Base-by-base conservation (phyloP, 495 filamentous ascomycete genomes). In the Haplographium delicatum region DNA sequence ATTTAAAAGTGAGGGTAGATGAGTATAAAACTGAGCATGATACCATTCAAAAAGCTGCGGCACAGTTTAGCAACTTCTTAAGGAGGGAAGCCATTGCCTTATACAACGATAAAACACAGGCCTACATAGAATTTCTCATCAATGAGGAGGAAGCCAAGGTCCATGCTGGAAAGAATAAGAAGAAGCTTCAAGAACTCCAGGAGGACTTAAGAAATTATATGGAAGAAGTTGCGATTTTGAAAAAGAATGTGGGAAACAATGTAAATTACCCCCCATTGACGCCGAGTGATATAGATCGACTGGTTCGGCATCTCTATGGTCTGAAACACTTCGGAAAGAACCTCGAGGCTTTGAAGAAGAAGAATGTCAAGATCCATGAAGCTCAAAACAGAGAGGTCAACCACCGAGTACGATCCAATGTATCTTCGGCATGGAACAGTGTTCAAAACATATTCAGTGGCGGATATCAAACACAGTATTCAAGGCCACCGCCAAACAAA, bases 51-150 rank as follows among this genome's bases (percentile, higher is more conserved):
- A 20, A 61, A 18, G 69, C 65, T 1, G 57, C 68, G 1, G 68
- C 61, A 0, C 44, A 60, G 18, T 72, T 73, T 49, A 50, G 62
- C 23, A n/a, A 69, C 5, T 73, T 64, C 46, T 44, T 73, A 5
- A 65, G 60, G 48, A 59, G 66, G 20, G 51, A 71, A 39, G 61
- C 60, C 1, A 65, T 73, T 41, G 58, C 64, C 0, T 41, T 58
- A 2, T 65, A 63, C 57, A 73, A 73, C 35, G 68, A 73, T 44
- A 63, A 64, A 1, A 71, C 60, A 10, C 8, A 68, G 2, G 68
- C 51, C 1, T 72, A 72, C 50, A 59, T 72, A 20, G 65, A 69
- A 4, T 47, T 43, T 24, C 27, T 57, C 10, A 51, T 57, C 33
- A 47, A 31, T 7, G 54, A 40, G 13, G 54, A 57, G 46, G 30